Evolutionary conservation across 2,329 filamentous ascomycete species (phyloP).

Genomic region (Fusarium verticillioides): DNA sequence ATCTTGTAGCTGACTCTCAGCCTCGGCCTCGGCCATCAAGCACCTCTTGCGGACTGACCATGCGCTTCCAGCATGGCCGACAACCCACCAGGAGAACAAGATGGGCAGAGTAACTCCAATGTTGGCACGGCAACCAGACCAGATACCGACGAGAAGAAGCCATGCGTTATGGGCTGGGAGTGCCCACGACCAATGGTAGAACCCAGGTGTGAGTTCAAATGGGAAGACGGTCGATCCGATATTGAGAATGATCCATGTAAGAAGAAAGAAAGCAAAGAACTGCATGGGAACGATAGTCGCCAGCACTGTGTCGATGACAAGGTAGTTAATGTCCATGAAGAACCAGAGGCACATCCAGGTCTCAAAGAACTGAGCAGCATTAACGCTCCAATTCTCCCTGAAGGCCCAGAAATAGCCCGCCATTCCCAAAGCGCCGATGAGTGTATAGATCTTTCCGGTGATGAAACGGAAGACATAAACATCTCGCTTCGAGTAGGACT

Average conservation of each 20-base stretch:
- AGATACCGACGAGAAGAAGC: conserved; percentile 18
- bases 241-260: conserved; percentile 50
- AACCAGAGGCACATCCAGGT: conserved; percentile 51
- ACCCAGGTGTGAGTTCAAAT: conserved; percentile 27
- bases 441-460: background rate
- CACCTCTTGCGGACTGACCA: conserved; percentile 30
- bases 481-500: background rate
- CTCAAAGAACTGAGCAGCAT: conserved; percentile 40
- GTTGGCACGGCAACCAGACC: conserved; percentile 17
- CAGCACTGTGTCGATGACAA: conserved; percentile 50
- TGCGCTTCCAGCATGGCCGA: conserved; percentile 11
- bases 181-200: conserved; percentile 21
- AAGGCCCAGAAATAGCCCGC: conserved; percentile 57
- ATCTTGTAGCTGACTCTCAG: background rate
- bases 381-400: conserved; percentile 53
- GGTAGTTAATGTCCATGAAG: conserved; percentile 54
- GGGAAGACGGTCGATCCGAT: conserved; percentile 15
- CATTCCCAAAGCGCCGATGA: conserved; percentile 45
- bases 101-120: conserved; percentile 7
- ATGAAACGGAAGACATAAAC: background rate
- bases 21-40: conserved; percentile 11
- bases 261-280: conserved; percentile 54
- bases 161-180: conserved; percentile 21
- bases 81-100: conserved; percentile 26
- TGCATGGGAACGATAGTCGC: conserved; percentile 45